A percentile compares a stretch with the other conserved stretches of the same genome.
phyloP scores from a whole-genome alignment of 805 yeast genomes.

The Ogataea paradorogensis region DNA sequence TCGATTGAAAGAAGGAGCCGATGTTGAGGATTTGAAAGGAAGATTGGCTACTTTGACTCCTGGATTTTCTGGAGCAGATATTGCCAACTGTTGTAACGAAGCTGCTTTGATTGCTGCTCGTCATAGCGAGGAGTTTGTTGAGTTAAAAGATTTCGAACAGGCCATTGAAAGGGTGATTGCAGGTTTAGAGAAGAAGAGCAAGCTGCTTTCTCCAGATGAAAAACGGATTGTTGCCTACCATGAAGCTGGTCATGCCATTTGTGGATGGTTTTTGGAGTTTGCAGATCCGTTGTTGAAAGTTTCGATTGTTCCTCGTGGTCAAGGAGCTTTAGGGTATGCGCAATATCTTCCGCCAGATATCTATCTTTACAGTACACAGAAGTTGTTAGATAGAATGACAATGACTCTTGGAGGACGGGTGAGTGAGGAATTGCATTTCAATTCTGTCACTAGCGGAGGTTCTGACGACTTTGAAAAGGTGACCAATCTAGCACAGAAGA shows the following conservation, averaged over 20 bases:
- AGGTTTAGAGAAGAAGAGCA: slow-evolving; percentile 85
- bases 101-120: slow-evolving; percentile 94
- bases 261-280: slow-evolving; percentile 86
- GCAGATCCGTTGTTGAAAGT: slow-evolving; percentile 93
- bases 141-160: slow-evolving; percentile 74
- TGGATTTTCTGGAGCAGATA: slow-evolving; percentile 95
- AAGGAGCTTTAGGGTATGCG: slow-evolving; percentile 95
- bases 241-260: slow-evolving; percentile 95
- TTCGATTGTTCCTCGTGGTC: slow-evolving; percentile 92
- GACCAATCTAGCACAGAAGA: slow-evolving; percentile 81
- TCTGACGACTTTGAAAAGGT: slow-evolving; percentile 90
- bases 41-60: slow-evolving; percentile 90
- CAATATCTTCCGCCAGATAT: slow-evolving; percentile 91
- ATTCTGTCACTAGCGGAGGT: slow-evolving; percentile 87
- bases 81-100: slow-evolving; percentile 91
- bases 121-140: slow-evolving; percentile 58
- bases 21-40: slow-evolving; percentile 65
- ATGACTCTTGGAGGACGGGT: slow-evolving; percentile 94
- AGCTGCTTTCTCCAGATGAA: slow-evolving; percentile 75
- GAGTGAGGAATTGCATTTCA: slow-evolving; percentile 84
- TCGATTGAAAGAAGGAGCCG: slow-evolving; percentile 43
- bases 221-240: slow-evolving; percentile 87
- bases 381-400: slow-evolving; percentile 80
- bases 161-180: slow-evolving; percentile 95
- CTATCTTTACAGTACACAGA: slow-evolving; percentile 71